Evolutionary conservation across 1,284 basidiomycete species (phyloP).

Genomic region (Spongiforma sp.): DNA sequence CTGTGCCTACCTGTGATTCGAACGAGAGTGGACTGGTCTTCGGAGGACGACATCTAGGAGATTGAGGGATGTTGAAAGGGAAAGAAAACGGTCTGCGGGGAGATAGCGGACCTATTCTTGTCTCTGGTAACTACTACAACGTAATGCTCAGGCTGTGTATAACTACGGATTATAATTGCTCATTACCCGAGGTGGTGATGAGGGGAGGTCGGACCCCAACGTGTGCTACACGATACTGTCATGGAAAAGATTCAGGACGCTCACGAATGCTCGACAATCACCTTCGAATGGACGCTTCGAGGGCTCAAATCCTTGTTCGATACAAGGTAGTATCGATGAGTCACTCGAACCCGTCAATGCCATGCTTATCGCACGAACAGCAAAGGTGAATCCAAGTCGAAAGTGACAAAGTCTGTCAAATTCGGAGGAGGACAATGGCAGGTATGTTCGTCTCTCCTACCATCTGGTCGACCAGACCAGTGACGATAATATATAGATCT

Average conservation of each 20-base stretch:
- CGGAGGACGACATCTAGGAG: constrained; percentile 29
- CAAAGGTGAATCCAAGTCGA: constrained; percentile 73
- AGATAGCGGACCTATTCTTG: not conserved
- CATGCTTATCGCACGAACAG: constrained; percentile 32
- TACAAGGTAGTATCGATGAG: constrained; percentile 56
- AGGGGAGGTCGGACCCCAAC: too few species aligned
- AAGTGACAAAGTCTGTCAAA: constrained; percentile 66
- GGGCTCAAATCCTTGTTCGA: constrained; percentile 77
- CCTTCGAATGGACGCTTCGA: constrained; percentile 78
- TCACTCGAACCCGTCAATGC: not conserved
- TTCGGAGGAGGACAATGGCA: constrained; percentile 79
- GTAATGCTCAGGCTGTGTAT: too few species aligned
- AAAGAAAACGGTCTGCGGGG: too few species aligned
- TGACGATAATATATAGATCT: constrained; percentile 49
- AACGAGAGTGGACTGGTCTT: constrained; percentile 18
- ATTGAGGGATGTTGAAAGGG: too few species aligned
- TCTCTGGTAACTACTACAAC: not conserved
- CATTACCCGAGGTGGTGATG: too few species aligned
- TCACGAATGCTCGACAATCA: constrained; percentile 63
- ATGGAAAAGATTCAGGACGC: constrained; percentile 35
- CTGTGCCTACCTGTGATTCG: constrained; percentile 30
- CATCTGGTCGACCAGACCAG: not conserved
- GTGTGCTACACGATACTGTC: not conserved
- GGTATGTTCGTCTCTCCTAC: constrained; percentile 37
- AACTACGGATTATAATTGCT: not conserved